Percentiles rank a stretch among this genome's conserved stretches.
phyloP scores from a whole-genome alignment of 257 asterid genomes.

The Voacanga thouarsii region DNA sequence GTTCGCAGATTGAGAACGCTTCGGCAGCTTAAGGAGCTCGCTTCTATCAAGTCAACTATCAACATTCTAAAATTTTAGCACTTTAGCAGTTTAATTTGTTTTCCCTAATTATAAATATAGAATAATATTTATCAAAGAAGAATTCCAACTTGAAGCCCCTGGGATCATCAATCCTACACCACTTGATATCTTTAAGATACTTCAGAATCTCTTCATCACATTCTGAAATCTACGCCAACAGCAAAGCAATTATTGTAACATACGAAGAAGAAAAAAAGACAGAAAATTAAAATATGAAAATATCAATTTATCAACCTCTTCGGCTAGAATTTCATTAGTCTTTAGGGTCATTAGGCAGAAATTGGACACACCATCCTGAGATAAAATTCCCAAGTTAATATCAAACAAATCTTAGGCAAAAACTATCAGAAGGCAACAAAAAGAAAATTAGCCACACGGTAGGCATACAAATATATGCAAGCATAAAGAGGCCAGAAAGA shows the following conservation, averaged over 20 bases:
- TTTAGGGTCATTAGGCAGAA: conserved; percentile 72
- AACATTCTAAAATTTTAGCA: conserved; percentile 57
- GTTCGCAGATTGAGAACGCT: conserved; percentile 80
- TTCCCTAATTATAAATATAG: too few relatives aligned
- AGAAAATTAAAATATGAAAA: neutral
- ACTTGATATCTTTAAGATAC: conserved; percentile 75
- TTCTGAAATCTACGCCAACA: conserved; percentile 49
- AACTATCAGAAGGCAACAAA: neutral
- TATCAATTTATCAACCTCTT: conserved; percentile 45
- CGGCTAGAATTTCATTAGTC: conserved; percentile 58
- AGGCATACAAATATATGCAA: neutral
- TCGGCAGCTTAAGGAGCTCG: conserved; percentile 70
- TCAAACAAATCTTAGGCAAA: conserved; percentile 6
- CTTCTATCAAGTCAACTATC: conserved; percentile 58
- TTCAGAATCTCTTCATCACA: conserved; percentile 73
- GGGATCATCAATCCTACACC: conserved; percentile 59
- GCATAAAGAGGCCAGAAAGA: neutral
- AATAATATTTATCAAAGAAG: conserved; percentile 60
- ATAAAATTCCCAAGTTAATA: conserved; percentile 8
- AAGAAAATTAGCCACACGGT: neutral
- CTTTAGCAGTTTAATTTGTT: too few relatives aligned
- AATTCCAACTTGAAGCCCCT: conserved; percentile 90
- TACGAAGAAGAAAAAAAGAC: conserved; percentile 15
- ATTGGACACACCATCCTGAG: conserved; percentile 75
- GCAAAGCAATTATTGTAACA: neutral